Evolutionary conservation across 129 eudicot species (phyloP).

Genomic region (Sambucus nigra): DNA sequence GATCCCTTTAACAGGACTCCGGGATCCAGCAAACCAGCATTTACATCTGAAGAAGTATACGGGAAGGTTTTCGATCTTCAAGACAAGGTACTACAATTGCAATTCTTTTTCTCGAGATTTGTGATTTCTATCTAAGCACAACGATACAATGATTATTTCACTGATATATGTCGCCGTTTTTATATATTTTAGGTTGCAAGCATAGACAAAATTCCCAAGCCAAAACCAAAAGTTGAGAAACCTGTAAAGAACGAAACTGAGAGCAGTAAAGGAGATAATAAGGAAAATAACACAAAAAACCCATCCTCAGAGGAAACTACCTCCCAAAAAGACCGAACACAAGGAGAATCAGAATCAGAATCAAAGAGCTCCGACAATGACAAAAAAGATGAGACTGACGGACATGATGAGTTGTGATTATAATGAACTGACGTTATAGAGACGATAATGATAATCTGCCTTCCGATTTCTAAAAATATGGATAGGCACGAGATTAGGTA

Average conservation of each 20-base stretch:
- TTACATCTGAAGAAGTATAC: conserved; percentile 74
- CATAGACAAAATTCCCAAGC: conserved; percentile 77
- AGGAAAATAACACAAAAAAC: conserved; percentile 22
- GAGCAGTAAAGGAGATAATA: conserved; percentile 21
- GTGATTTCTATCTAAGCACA: not conserved
- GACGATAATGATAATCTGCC: conserved; percentile 12
- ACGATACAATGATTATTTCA: not conserved
- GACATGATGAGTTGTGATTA: conserved; percentile 79
- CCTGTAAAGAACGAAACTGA: conserved; percentile 53
- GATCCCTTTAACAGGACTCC: conserved; percentile 46
- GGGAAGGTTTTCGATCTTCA: conserved; percentile 67
- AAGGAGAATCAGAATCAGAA: conserved; percentile 30
- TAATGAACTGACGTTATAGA: conserved; percentile 14
- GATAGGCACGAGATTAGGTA: conserved; percentile 24
- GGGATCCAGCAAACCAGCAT: conserved; percentile 49
- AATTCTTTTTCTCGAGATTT: not conserved
- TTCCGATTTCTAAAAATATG: conserved; percentile 10
- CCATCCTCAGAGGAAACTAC: conserved; percentile 29
- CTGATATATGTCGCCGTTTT: not conserved
- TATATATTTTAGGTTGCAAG: conserved; percentile 46
- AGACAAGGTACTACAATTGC: conserved; percentile 44
- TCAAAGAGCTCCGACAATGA: conserved; percentile 8
- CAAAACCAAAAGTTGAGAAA: conserved; percentile 85
- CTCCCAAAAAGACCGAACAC: conserved; percentile 26
- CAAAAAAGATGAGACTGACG: conserved; percentile 11